Evolutionary conservation across 371 early-diverging fungal genomes (phyloP), one percentile per base, ranked within the genome.

Genomic region (Mortierella sp.): DNA sequence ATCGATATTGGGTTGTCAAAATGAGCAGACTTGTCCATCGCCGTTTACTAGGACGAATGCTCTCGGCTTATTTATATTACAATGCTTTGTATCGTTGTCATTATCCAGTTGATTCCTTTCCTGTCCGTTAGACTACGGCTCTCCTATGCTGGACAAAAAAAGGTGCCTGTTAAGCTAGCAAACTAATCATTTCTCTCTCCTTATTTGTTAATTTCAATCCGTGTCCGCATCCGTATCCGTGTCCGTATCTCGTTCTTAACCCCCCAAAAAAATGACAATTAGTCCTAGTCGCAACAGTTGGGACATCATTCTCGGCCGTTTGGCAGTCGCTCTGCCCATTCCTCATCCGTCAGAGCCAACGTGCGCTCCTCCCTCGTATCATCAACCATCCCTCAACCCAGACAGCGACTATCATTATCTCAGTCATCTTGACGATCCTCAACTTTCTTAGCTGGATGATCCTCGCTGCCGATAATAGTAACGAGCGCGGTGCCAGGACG

Each of bases 401-500:
- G 44, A 73, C 75, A 7, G 64, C 75, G 21, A 73, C 75, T 21
- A 73, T 73, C 53, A 5, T 54, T 28, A 59, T 73, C 48, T 73
- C 75, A 0, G 68, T 73, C 26, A 41, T 73, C 32, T 42, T 73
- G 37, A 73, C 75, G 4, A 47, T 73, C 64, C 56, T 73, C 37
- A 73, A 73, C 48, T 73, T 73, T 44, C 62, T 73, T 49, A 73
- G 75, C 51, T 73, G 75, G 75, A 73, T 73, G 23, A 26, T 68
- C 8, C 43, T 73, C 7, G 75, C 75, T 6, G 39, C 64, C 3
- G 58, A 68, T 44, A 59, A n/a, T n/a, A n/a, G n/a, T n/a, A n/a
- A 50, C 31, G 60, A 67, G 1, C 44, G 21, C 24, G 75, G 68
- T 6, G 75, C 75, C n/a, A 55, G 67, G 37, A 67, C 59, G 2